Evolutionary conservation across 805 yeast species (phyloP).

Genomic region (Myxozyma sirexii): DNA sequence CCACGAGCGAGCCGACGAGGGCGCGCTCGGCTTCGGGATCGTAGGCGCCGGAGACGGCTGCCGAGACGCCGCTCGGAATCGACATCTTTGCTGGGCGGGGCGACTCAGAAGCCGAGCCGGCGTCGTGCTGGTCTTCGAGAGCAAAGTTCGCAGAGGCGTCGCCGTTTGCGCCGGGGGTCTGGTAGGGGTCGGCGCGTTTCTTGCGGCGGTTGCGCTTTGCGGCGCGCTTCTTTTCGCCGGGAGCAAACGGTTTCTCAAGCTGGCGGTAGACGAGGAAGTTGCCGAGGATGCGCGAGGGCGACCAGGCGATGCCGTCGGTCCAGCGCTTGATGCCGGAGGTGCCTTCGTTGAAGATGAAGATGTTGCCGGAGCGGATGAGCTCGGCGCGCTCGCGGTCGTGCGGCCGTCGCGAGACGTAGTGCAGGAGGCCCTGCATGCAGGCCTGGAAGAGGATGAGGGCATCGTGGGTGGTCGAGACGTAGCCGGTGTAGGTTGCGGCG

Average conservation of each 20-base stretch:
- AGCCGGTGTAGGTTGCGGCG: slow-evolving; percentile 66
- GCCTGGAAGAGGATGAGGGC: slow-evolving; percentile 82
- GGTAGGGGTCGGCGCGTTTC: slow-evolving; percentile 34
- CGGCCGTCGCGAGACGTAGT: slow-evolving; percentile 74
- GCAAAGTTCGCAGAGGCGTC: slow-evolving; percentile 7
- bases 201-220: slow-evolving; percentile 40
- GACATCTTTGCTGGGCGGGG: slow-evolving; percentile 10
- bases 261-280: slow-evolving; percentile 84
- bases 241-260: slow-evolving; percentile 51
- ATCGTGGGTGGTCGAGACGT: slow-evolving; percentile 78
- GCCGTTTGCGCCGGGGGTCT: slow-evolving; percentile 14
- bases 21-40: slow-evolving; percentile 45
- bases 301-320: slow-evolving; percentile 97
- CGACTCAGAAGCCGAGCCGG: slow-evolving; percentile 7
- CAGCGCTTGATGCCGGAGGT: slow-evolving; percentile 84
- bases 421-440: slow-evolving; percentile 62
- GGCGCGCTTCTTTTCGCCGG: slow-evolving; percentile 51
- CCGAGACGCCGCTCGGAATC: slow-evolving; percentile 5
- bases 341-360: slow-evolving; percentile 84
- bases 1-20: slow-evolving; percentile 59
- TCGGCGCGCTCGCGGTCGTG: slow-evolving; percentile 71
- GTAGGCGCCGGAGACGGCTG: slow-evolving; percentile 18
- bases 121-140: slow-evolving; percentile 13
- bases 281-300: slow-evolving; percentile 86
- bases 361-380: slow-evolving; percentile 73